A percentile compares a stretch with the other conserved stretches of the same genome.
Conservation (phyloP, 371 early-diverging fungal genomes). For the Apophysomyces trapeziformis region DNA sequence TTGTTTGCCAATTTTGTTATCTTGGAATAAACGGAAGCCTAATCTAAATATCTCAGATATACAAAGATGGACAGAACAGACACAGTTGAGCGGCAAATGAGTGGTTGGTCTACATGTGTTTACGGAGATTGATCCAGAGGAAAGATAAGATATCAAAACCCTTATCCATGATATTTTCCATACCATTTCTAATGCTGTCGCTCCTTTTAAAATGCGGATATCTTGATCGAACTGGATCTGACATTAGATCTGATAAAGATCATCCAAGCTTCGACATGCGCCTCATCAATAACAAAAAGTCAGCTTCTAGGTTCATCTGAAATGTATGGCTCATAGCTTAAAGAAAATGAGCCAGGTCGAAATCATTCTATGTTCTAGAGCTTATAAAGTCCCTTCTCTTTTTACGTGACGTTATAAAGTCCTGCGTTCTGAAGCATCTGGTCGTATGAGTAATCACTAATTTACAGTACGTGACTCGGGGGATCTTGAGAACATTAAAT, state of each 20-base stretch:
- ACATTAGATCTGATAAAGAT: background rate
- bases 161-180: too few species aligned
- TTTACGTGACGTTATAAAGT: too few species aligned
- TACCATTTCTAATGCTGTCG: too few species aligned
- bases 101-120: too few species aligned
- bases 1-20: background rate
- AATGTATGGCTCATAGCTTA: background rate
- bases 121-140: too few species aligned
- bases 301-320: background rate
- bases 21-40: background rate
- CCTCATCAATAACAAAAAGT: background rate
- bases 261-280: too few species aligned
- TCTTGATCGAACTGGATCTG: background rate
- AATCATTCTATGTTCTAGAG: too few species aligned
- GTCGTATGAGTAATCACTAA: background rate
- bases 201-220: too few species aligned
- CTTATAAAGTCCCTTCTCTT: too few species aligned
- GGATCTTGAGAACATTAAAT: background rate
- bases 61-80: background rate
- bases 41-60: background rate
- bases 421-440: too few species aligned
- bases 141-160: too few species aligned
- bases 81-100: background rate
- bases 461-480: background rate
- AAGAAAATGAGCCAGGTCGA: too few species aligned